Conservation (phyloP, 805 yeast genomes). For the Yamadazyma kitorensis region DNA sequence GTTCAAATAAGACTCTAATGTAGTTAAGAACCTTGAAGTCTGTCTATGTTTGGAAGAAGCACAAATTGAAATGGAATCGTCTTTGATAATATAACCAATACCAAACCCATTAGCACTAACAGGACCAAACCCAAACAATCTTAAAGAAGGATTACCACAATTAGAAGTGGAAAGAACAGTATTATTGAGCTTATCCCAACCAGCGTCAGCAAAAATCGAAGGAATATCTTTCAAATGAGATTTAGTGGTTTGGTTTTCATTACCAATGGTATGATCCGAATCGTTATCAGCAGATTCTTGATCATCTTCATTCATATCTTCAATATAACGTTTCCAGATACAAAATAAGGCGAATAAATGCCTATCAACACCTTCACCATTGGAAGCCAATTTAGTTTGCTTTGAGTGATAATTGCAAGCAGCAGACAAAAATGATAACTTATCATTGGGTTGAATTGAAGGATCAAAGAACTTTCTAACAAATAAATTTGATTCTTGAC, state of each 20-base stretch:
- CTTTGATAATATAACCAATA: slow-evolving; percentile 53
- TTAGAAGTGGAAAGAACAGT: slow-evolving; percentile 68
- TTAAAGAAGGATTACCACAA: slow-evolving; percentile 59
- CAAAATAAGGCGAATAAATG: slow-evolving; percentile 85
- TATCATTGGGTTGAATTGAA: slow-evolving; percentile 53
- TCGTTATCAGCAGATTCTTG: slow-evolving; percentile 19
- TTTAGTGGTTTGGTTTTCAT: slow-evolving; percentile 29
- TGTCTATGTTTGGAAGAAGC: slow-evolving; percentile 62
- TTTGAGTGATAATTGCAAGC: slow-evolving; percentile 73
- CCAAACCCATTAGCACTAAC: slow-evolving; percentile 59
- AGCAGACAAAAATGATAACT: slow-evolving; percentile 54
- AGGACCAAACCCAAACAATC: slow-evolving; percentile 60
- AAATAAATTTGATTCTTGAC: slow-evolving; percentile 74
- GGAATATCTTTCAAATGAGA: slow-evolving; percentile 48
- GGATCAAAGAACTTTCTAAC: slow-evolving; percentile 81
- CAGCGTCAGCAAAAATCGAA: slow-evolving; percentile 73
- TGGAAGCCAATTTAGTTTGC: slow-evolving; percentile 65
- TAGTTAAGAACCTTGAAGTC: slow-evolving; percentile 52
- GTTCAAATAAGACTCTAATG: slow-evolving; percentile 48
- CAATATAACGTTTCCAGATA: slow-evolving; percentile 72
- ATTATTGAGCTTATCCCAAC: slow-evolving; percentile 84
- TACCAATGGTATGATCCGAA: slow-evolving; percentile 18
- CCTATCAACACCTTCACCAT: slow-evolving; percentile 89
- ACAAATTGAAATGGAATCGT: slow-evolving; percentile 50
- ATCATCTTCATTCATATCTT: slow-evolving; percentile 18